Percentiles rank a stretch among this genome's conserved stretches.
phyloP scores from a whole-genome alignment of 2,329 filamentous ascomycete species.

The Aspergillus vadensis region DNA sequence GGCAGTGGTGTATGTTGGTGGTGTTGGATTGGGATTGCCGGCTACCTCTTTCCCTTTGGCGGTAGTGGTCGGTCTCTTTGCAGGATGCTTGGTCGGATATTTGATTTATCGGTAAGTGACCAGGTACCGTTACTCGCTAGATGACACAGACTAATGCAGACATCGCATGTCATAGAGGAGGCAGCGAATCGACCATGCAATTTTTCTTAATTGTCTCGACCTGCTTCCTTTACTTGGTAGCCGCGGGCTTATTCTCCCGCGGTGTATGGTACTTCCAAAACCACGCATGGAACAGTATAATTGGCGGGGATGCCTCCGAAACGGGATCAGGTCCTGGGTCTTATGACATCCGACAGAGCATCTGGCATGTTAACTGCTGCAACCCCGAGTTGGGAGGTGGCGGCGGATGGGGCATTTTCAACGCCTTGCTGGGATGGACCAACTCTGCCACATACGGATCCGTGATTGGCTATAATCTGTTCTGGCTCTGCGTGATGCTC shows the following conservation, averaged over 20 bases:
- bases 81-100: constrained; percentile 69
- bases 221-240: constrained; percentile 79
- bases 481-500: constrained; percentile 74
- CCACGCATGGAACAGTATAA: constrained; percentile 65
- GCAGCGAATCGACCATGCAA: constrained; percentile 65
- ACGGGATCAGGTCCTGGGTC: constrained; percentile 69
- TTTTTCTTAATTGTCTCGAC: constrained; percentile 77
- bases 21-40: constrained; percentile 75
- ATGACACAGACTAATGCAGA: background rate
- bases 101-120: constrained; percentile 72
- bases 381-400: constrained; percentile 71
- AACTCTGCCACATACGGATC: constrained; percentile 88
- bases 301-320: constrained; percentile 60
- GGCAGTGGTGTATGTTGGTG: constrained; percentile 81
- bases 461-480: constrained; percentile 83
- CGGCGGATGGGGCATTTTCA: constrained; percentile 84
- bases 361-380: constrained; percentile 87
- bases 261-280: constrained; percentile 73
- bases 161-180: constrained; percentile 47
- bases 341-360: constrained; percentile 74
- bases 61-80: constrained; percentile 69
- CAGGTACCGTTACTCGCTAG: background rate
- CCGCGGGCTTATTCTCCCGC: constrained; percentile 77
- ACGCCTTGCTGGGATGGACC: constrained; percentile 81
- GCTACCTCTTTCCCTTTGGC: constrained; percentile 76